phyloP scores from a whole-genome alignment of 257 asterid species.

The Forsythia suspensa region DNA sequence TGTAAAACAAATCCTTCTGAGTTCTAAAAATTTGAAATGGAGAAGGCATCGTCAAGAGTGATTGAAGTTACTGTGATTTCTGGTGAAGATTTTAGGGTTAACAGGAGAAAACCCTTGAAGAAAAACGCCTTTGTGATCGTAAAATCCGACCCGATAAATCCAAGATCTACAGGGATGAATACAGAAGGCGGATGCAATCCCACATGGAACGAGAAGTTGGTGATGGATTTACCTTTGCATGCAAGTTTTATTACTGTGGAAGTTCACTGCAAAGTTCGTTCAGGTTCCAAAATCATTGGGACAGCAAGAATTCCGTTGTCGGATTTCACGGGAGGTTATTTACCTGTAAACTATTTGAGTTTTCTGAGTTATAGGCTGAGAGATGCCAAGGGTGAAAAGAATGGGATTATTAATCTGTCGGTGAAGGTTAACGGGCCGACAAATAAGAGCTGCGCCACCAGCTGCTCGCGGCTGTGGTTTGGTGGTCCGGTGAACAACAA shows the following conservation, averaged over 20 bases:
- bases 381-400: constrained; percentile 50
- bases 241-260: constrained; percentile 57
- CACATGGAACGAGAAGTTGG: constrained; percentile 64
- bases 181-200: constrained; percentile 58
- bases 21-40: constrained; percentile 3
- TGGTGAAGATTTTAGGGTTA: constrained; percentile 35
- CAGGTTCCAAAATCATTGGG: constrained; percentile 45
- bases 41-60: constrained; percentile 10
- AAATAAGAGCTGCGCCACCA: background rate
- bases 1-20: background rate
- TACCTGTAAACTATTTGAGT: constrained; percentile 61
- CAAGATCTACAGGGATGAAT: constrained; percentile 41
- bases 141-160: constrained; percentile 35
- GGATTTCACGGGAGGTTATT: constrained; percentile 64
- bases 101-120: constrained; percentile 31
- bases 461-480: constrained; percentile 27
- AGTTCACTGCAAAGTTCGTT: constrained; percentile 38
- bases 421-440: constrained; percentile 39
- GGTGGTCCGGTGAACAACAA: constrained; percentile 22
- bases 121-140: constrained; percentile 31
- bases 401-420: constrained; percentile 75
- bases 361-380: constrained; percentile 80
- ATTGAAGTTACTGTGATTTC: constrained; percentile 47
- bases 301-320: constrained; percentile 53
- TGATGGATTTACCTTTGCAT: constrained; percentile 46